Evolutionary conservation across 768 basidiomycete genomes (phyloP).

Genomic region (Phanerodontia chrysosporium): DNA sequence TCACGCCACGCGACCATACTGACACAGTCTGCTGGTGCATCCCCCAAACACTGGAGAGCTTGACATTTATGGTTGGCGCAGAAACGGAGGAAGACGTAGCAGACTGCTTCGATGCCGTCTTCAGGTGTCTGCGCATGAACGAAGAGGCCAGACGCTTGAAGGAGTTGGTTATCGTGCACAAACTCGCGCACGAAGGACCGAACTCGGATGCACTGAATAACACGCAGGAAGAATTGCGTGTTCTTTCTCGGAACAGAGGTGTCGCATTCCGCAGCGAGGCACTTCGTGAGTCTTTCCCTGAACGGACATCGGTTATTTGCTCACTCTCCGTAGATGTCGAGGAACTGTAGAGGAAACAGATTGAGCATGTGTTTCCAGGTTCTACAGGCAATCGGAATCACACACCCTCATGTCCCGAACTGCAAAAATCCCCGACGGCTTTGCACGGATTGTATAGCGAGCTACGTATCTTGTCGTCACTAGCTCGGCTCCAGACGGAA

Average conservation of each 20-base stretch:
- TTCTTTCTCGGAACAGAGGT: neutral
- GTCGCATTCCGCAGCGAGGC: neutral
- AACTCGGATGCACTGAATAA: neutral
- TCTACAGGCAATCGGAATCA: no score
- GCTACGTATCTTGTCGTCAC: no score
- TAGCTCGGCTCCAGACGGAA: no score
- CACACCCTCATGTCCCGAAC: no score
- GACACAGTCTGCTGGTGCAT: constrained; percentile 10
- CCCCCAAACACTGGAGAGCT: constrained; percentile 5
- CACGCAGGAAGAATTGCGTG: neutral
- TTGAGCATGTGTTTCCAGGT: no score
- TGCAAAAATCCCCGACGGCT: no score
- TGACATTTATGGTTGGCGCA: neutral
- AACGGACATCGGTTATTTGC: neutral
- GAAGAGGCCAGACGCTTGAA: neutral
- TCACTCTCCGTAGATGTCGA: neutral
- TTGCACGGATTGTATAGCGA: no score
- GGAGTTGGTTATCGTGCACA: neutral
- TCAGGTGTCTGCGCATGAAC: neutral
- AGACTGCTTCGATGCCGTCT: neutral
- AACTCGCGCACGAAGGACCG: neutral
- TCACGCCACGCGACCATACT: constrained; percentile 6
- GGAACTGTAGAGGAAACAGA: no score
- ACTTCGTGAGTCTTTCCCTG: neutral
- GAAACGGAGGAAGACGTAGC: neutral